Base-by-base conservation (phyloP, 768 basidiomycete genomes). In the Boletus reticulatus region DNA sequence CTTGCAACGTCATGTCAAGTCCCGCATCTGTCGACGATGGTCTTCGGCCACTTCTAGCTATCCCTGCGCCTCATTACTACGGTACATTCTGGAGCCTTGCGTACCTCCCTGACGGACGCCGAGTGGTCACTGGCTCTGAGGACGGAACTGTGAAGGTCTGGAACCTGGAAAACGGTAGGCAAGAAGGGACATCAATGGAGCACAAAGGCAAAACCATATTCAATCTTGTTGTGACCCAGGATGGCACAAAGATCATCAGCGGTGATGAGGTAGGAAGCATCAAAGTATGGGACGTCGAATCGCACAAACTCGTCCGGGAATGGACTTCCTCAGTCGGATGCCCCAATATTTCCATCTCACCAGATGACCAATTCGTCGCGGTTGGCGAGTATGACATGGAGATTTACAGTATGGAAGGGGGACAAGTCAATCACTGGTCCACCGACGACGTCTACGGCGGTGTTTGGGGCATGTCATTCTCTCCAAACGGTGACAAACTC, bases 61-160 rank as follows among this genome's bases (percentile, higher is more conserved):
- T 36, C 36, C 11, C 20, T 10, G 42, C 2, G 1, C 42, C 24
- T 14, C 22, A 43, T 4, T 12, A 16, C 6, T 19, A 6, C 8
- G 10, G 3, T 7, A n/a, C n/a, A n/a, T 27, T 43, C 22, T 12
- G 0, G n/a, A 13, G 2, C 1, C 14, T 63, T 3, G 42, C 32
- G 9, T 64, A 47, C 39, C 52, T 63, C 29, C 41, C 62, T 36
- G 41, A 45, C 39, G 41, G 53, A 38, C 44, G 48, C 27, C 27
- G 27, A 24, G 8, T 53, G 16, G 50, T 52, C n/a, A 50, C 53
- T 3, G 32, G 29, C 3, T 42, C 34, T 9, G 0, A 0, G 0
- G 43, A 22, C 3, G 31, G n/a, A 42, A 43, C 16, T 4, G 17
- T 53, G 19, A 48, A 4, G 11, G 19, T 55, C 1, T 50, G 53